Base-by-base conservation (phyloP, 2,329 filamentous ascomycete species). In the Paracorniculantispora psalliotae region DNA sequence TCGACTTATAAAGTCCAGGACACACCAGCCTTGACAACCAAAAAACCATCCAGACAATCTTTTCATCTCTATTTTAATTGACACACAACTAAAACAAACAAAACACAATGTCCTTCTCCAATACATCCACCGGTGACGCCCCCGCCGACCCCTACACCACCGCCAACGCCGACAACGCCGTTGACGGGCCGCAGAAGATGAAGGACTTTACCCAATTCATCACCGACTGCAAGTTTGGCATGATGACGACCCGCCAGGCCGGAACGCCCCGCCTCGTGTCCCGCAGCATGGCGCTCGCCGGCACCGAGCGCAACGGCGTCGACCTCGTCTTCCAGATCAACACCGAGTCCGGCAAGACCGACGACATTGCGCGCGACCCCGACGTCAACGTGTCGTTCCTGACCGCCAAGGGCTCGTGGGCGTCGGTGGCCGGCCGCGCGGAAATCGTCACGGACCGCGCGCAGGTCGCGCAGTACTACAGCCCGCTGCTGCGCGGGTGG, bases 241-340 rank as follows among this genome's bases (percentile, higher is more conserved):
- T 96, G 88, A 86, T 96, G 85, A 94, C 91, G 9, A 96, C 92
- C 23, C 81, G 86, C 52, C 85, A 87, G 51, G 77, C 81, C 2
- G 78, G 81, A 37, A 83, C 80, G 0, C 87, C 87, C 13, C 79
- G 86, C 52, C 77, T 96, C 15, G 86, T 88, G 4, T 92, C 88
- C n/a, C 81, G 92, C 64, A 91, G 88, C 72, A 96, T 96, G 92
- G 90, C 90, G 5, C 73, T 96, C 15, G 90, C 90, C 17, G 90
- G 84, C 15, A 89, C 88, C 74, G 91, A 96, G 75, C 79, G 81
- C 62, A 87, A 87, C 63, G 89, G 89, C 67, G 81, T 92, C 59
- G 91, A 96, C 71, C 83, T 94, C 59, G 82, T 96, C 72, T 96
- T 96, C 82, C 88, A 94, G 79, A 92, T 91, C 69, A 96, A 96